Evolutionary conservation across 768 basidiomycete species (phyloP).

Genomic region (Termitomyces sp.): DNA sequence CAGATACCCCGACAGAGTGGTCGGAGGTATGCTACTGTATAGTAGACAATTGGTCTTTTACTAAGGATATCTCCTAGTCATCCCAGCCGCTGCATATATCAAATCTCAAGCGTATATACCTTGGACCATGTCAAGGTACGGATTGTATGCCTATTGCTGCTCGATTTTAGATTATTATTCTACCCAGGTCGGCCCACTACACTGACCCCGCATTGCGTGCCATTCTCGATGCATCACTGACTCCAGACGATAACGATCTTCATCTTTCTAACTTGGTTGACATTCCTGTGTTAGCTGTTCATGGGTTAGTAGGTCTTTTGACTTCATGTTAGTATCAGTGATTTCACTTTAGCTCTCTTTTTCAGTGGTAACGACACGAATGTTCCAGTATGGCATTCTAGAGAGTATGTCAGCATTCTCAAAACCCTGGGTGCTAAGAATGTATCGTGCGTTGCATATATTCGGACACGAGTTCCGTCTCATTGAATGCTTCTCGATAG

Average conservation of each 20-base stretch:
- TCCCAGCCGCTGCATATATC: constrained; percentile 78
- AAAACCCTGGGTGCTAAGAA: constrained; percentile 47
- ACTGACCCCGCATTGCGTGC: constrained; percentile 69
- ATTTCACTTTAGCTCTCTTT: not conserved
- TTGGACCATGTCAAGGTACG: constrained; percentile 54
- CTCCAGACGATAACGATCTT: constrained; percentile 84
- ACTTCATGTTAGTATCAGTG: not conserved
- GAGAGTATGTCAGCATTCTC: constrained; percentile 56
- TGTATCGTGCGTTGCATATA: constrained; percentile 35
- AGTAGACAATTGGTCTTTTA: not conserved
- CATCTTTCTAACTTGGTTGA: constrained; percentile 74
- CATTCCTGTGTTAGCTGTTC: constrained; percentile 66
- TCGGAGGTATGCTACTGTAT: constrained; percentile 40
- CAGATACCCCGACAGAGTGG: constrained; percentile 69
- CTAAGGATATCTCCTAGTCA: constrained; percentile 32
- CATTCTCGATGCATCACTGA: constrained; percentile 68
- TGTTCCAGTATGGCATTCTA: constrained; percentile 82
- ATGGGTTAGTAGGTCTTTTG: constrained; percentile 54
- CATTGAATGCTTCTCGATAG: constrained; percentile 23
- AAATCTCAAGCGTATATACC: constrained; percentile 87
- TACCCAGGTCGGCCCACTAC: constrained; percentile 62
- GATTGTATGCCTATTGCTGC: not conserved
- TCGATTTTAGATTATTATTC: not conserved
- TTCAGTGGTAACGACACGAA: constrained; percentile 74
- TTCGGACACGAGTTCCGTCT: not conserved